A percentile compares a stretch with the other conserved stretches of the same genome.
Conservation (phyloP, 2,329 filamentous ascomycete species). For the Monosporascus sp. region DNA sequence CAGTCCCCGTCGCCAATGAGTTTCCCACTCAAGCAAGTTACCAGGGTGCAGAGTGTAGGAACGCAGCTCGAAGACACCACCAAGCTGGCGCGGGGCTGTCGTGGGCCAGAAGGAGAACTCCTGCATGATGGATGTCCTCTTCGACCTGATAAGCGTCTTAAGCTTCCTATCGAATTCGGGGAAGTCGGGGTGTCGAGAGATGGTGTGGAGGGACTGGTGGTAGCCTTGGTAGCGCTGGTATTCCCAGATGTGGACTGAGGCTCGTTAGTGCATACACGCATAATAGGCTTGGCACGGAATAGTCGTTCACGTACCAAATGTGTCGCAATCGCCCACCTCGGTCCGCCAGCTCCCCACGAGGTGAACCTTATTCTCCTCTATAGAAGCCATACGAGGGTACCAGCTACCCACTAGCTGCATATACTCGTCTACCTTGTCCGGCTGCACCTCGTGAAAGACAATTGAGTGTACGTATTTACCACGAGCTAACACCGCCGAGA, state of each 20-base stretch:
- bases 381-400: conserved; percentile 85
- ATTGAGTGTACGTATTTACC: conserved; percentile 99
- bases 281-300: neutral
- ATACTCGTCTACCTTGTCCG: conserved; percentile 94
- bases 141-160: conserved; percentile 76
- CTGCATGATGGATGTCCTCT: conserved; percentile 92
- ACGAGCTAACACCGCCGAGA: conserved; percentile 88
- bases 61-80: conserved; percentile 90
- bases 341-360: conserved; percentile 97
- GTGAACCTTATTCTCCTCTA: conserved; percentile 88
- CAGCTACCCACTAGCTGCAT: conserved; percentile 81
- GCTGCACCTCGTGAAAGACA: conserved; percentile 92
- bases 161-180: conserved; percentile 79
- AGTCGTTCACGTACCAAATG: conserved; percentile 52
- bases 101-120: conserved; percentile 99
- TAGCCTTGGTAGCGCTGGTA: conserved; percentile 97
- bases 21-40: conserved; percentile 97
- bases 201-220: conserved; percentile 83
- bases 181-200: conserved; percentile 79
- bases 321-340: conserved; percentile 95
- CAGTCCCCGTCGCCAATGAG: conserved; percentile 90
- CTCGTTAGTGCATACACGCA: conserved; percentile 1
- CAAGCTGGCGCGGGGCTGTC: conserved; percentile 79
- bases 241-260: conserved; percentile 95
- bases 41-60: conserved; percentile 96